Percentiles rank a stretch among this genome's conserved stretches.
Conservation (phyloP, 163 green algal genomes). For the Trebouxia gelatinosa region DNA sequence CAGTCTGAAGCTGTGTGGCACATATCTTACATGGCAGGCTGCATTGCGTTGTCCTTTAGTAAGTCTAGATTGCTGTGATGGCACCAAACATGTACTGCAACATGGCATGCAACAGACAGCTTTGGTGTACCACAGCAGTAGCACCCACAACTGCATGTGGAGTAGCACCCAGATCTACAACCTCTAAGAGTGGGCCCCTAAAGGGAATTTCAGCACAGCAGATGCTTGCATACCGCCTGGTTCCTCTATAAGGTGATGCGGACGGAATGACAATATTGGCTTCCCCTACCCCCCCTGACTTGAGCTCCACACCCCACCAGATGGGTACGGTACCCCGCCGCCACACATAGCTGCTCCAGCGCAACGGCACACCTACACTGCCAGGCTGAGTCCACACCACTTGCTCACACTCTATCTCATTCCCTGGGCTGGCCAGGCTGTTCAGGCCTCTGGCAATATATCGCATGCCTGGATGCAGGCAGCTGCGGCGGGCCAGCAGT, state of each 20-base stretch:
- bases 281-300: slow-evolving; percentile 82
- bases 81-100: no score
- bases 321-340: slow-evolving; percentile 94
- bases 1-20: background rate
- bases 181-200: background rate
- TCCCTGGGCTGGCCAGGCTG: slow-evolving; percentile 68
- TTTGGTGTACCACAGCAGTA: no score
- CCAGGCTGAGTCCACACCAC: slow-evolving; percentile 54
- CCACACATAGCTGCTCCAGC: slow-evolving; percentile 72
- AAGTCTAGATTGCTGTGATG: no score
- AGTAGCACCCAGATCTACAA: no score
- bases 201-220: background rate
- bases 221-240: slow-evolving; percentile 43
- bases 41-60: no score
- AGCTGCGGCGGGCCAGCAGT: slow-evolving; percentile 73
- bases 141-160: no score
- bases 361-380: slow-evolving; percentile 23
- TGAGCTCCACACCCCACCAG: slow-evolving; percentile 93
- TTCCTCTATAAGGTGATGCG: slow-evolving; percentile 79
- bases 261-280: slow-evolving; percentile 82
- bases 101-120: no score
- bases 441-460: slow-evolving; percentile 95
- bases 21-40: no score
- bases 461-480: slow-evolving; percentile 92
- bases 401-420: slow-evolving; percentile 85